phyloP scores from a whole-genome alignment of 1,284 basidiomycete species.

The Cryptococcus maquisensis region DNA sequence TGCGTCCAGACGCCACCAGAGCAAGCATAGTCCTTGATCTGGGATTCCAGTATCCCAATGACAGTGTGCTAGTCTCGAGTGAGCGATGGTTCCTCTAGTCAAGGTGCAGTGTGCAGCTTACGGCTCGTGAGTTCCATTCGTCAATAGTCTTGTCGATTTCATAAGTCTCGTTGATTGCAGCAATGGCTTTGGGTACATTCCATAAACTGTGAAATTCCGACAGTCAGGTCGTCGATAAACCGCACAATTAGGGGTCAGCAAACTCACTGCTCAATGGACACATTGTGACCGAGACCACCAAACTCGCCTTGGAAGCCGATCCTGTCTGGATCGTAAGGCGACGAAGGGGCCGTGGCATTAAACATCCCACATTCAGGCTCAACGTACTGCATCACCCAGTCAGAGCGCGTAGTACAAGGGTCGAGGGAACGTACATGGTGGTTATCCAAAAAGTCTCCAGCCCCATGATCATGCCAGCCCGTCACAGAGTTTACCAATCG shows the following conservation, averaged over 20 bases:
- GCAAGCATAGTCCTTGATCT: slow-evolving; percentile 12
- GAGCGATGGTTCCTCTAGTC: too few relatives aligned
- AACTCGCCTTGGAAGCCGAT: slow-evolving; percentile 28
- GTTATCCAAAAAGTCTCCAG: slow-evolving; percentile 21
- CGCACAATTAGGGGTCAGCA: too few relatives aligned
- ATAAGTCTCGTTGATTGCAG: slow-evolving; percentile 19
- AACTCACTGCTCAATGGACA: slow-evolving; percentile 23
- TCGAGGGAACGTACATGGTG: slow-evolving; percentile 23
- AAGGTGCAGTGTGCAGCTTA: background rate
- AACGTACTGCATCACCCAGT: slow-evolving; percentile 11
- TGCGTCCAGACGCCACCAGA: slow-evolving; percentile 23
- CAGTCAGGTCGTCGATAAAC: too few relatives aligned
- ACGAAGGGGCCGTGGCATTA: slow-evolving; percentile 5
- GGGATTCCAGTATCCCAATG: slow-evolving; percentile 6
- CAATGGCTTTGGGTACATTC: slow-evolving; percentile 14
- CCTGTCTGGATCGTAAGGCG: slow-evolving; percentile 15
- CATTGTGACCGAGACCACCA: slow-evolving; percentile 20
- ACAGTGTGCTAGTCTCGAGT: too few relatives aligned
- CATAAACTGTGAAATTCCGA: slow-evolving; percentile 10
- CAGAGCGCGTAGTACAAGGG: too few relatives aligned
- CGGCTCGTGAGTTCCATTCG: slow-evolving; percentile 18
- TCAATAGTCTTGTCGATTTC: slow-evolving; percentile 14
- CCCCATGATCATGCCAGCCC: slow-evolving; percentile 22
- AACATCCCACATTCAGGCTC: slow-evolving; percentile 17
- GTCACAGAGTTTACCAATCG: slow-evolving; percentile 14